Percentiles rank a stretch among this genome's conserved stretches.
phyloP scores from a whole-genome alignment of 1,139 yeast genomes.

The Hansenula lynferdii region DNA sequence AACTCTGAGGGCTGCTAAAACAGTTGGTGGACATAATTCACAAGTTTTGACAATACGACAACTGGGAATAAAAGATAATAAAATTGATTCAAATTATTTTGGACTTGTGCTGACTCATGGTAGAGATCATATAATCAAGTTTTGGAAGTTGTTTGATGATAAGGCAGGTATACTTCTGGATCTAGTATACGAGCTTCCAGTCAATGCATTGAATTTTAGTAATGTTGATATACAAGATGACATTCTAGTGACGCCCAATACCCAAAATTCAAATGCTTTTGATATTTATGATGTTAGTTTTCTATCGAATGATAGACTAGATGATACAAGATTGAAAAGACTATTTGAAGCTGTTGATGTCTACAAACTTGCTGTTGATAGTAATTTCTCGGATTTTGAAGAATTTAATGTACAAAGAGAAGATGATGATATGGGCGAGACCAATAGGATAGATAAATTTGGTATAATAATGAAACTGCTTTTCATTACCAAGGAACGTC shows the following conservation, averaged over 20 bases:
- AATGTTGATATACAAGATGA: slow-evolving; percentile 36
- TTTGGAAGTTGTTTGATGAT: slow-evolving; percentile 37
- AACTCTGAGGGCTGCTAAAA: slow-evolving; percentile 36
- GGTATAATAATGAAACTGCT: slow-evolving; percentile 53
- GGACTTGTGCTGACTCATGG: slow-evolving; percentile 46
- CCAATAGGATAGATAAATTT: slow-evolving; percentile 24
- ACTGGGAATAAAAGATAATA: slow-evolving; percentile 25
- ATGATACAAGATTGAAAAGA: slow-evolving; percentile 21
- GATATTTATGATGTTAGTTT: slow-evolving; percentile 41
- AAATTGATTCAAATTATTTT: slow-evolving; percentile 16
- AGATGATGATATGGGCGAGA: slow-evolving; percentile 19
- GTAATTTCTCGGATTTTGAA: slow-evolving; percentile 6
- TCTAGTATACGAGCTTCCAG: slow-evolving; percentile 38
- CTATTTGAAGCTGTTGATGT: slow-evolving; percentile 25
- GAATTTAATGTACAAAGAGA: slow-evolving; percentile 20
- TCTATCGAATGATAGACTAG: slow-evolving; percentile 4
- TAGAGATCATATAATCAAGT: slow-evolving; percentile 43
- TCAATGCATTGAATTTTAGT: slow-evolving; percentile 52
- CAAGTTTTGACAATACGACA: slow-evolving; percentile 39
- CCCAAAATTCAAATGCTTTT: slow-evolving; percentile 46
- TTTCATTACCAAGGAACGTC: slow-evolving; percentile 26
- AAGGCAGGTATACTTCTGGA: slow-evolving; percentile 10
- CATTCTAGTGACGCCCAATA: slow-evolving; percentile 44
- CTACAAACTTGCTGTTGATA: slow-evolving; percentile 2
- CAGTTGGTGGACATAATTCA: slow-evolving; percentile 48